Percentiles rank a stretch among this genome's conserved stretches.
Conservation (phyloP, 352 stramenopile genomes). For the Pythium scleroteichum region DNA sequence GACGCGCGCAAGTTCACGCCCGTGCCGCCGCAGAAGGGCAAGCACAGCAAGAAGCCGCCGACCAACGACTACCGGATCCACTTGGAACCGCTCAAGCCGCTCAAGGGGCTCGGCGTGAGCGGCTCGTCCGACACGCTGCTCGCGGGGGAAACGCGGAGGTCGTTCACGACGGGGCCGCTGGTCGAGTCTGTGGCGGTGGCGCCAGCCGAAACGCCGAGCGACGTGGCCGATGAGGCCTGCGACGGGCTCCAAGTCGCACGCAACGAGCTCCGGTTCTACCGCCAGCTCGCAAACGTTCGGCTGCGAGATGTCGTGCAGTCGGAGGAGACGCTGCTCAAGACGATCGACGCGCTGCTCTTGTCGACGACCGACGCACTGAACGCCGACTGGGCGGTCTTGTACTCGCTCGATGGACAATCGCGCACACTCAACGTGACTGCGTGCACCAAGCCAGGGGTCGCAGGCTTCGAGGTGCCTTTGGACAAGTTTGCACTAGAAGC, state of each 20-base stretch:
- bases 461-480: slow-evolving; percentile 51
- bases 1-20: slow-evolving; percentile 39
- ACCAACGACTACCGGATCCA: slow-evolving; percentile 60
- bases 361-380: slow-evolving; percentile 40
- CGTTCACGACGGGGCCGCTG: background rate
- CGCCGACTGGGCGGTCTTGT: slow-evolving; percentile 54
- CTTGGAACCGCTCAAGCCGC: slow-evolving; percentile 56
- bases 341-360: slow-evolving; percentile 43
- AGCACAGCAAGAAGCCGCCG: slow-evolving; percentile 53
- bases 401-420: slow-evolving; percentile 45
- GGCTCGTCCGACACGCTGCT: slow-evolving; percentile 16
- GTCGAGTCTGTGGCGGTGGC: background rate
- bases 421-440: slow-evolving; percentile 47
- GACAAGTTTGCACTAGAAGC: slow-evolving; percentile 52
- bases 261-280: slow-evolving; percentile 60
- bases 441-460: slow-evolving; percentile 42
- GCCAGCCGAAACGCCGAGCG: background rate
- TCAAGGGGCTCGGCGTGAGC: slow-evolving; percentile 29
- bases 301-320: slow-evolving; percentile 43
- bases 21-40: slow-evolving; percentile 54
- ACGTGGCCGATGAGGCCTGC: background rate
- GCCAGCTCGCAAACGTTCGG: slow-evolving; percentile 49
- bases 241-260: background rate
- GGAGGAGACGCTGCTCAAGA: slow-evolving; percentile 47
- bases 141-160: background rate